phyloP scores from a whole-genome alignment of 805 yeast species.

The Kuraishia piskuri region DNA sequence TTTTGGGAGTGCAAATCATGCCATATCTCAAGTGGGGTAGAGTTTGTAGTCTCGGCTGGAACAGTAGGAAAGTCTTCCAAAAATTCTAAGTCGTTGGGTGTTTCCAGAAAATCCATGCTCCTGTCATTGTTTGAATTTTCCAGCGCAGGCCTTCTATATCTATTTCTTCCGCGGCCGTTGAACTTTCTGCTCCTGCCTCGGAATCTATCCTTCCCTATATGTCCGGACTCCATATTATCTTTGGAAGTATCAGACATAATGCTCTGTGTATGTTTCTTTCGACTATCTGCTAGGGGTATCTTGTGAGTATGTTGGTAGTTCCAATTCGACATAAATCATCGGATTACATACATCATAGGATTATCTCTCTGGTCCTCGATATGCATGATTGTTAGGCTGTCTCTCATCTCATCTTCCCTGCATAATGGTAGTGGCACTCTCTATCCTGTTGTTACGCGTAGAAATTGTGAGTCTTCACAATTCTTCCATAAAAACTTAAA shows the following conservation, averaged over 20 bases:
- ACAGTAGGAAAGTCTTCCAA: not conserved
- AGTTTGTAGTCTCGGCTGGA: not conserved
- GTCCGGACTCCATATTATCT: not conserved
- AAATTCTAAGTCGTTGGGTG: not conserved
- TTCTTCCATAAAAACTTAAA: too few species aligned
- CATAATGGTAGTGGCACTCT: not conserved
- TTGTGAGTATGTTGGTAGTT: too few species aligned
- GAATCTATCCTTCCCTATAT: not conserved
- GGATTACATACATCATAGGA: not conserved
- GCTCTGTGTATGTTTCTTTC: not conserved
- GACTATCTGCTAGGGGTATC: too few species aligned
- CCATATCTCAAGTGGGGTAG: not conserved
- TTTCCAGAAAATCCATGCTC: not conserved
- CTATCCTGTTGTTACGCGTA: too few species aligned
- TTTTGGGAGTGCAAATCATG: not conserved
- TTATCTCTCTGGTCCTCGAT: not conserved
- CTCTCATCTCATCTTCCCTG: not conserved
- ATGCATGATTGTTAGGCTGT: not conserved
- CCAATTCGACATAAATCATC: too few species aligned
- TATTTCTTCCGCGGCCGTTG: not conserved
- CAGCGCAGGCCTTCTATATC: too few species aligned
- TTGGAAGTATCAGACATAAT: not conserved
- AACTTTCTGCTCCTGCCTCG: not conserved
- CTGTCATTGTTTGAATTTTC: not conserved
- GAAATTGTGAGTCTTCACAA: too few species aligned